phyloP scores from a whole-genome alignment of 768 basidiomycete species.

The Auriscalpium microsporum region DNA sequence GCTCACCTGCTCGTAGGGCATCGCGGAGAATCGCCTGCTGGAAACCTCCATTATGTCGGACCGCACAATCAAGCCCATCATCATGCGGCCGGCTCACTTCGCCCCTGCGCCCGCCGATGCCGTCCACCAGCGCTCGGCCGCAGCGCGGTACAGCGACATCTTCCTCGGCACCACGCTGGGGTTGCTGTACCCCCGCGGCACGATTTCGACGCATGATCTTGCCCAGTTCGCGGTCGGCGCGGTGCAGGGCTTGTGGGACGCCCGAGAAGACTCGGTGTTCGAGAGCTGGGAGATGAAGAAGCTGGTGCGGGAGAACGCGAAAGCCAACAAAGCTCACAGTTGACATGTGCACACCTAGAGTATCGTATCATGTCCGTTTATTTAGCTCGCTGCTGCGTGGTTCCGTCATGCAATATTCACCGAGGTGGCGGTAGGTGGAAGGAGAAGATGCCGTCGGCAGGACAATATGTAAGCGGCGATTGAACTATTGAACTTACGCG shows the following conservation, averaged over 20 bases:
- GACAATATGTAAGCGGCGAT: too few species aligned
- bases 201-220: conserved; percentile 5
- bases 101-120: conserved; percentile 12
- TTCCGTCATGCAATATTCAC: too few species aligned
- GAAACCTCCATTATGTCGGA: not conserved
- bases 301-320: not conserved
- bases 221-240: conserved; percentile 8
- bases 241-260: conserved; percentile 10
- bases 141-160: conserved; percentile 2
- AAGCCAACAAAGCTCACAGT: not conserved
- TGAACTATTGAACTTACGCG: too few species aligned
- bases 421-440: too few species aligned
- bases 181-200: not conserved
- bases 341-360: not conserved
- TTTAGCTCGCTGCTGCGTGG: too few species aligned
- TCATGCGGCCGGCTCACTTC: conserved; percentile 14
- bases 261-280: conserved; percentile 2
- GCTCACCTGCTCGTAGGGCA: too few species aligned
- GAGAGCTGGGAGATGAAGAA: conserved; percentile 12
- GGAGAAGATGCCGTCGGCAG: too few species aligned
- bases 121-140: conserved; percentile 2
- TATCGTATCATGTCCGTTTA: too few species aligned
- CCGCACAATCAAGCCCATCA: conserved; percentile 3
- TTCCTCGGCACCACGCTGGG: conserved; percentile 2
- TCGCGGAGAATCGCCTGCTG: conserved; percentile 11